These are phyloP conservation scores for Pistacia integerrima DNA, from an alignment of 345 rosid genomes.

Conservation along the genomic window DNA sequence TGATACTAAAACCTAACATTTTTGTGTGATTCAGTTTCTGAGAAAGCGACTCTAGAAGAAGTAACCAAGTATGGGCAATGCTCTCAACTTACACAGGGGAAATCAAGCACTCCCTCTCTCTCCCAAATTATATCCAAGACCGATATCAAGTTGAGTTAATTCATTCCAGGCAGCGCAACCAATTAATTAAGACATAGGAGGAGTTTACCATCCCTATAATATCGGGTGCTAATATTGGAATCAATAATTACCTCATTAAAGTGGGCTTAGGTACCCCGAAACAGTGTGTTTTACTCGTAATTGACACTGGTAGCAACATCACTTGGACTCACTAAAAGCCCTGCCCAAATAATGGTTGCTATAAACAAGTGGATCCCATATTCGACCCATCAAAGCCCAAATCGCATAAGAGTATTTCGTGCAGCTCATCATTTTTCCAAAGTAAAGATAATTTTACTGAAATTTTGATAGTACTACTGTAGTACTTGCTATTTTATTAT, in stretches of 20 bases:
- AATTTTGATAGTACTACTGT: too few species aligned
- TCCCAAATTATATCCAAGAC: neutral
- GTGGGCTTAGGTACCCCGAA: neutral
- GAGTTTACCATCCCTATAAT: neutral
- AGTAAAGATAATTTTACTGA: too few species aligned
- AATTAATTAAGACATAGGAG: too few species aligned
- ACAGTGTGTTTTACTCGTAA: constrained; percentile 6
- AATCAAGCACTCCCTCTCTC: neutral
- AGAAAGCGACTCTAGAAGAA: neutral
- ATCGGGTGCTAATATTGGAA: too few species aligned
- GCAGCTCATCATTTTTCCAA: too few species aligned
- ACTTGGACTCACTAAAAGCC: constrained; percentile 30
- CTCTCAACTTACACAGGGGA: neutral
- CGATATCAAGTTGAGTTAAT: too few species aligned
- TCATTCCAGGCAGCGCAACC: neutral
- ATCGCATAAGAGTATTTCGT: too few species aligned
- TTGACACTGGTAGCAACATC: constrained; percentile 29
- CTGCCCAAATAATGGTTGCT: constrained; percentile 12
- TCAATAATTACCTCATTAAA: neutral
- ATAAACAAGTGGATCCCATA: constrained; percentile 8
- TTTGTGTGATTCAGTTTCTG: neutral
- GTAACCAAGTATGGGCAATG: neutral
- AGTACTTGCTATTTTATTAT: too few species aligned
- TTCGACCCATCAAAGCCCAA: too few species aligned
- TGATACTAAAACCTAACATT: too few species aligned